Conservation (phyloP, 2,329 filamentous ascomycete genomes). For the Cladophialophora immunda region DNA sequence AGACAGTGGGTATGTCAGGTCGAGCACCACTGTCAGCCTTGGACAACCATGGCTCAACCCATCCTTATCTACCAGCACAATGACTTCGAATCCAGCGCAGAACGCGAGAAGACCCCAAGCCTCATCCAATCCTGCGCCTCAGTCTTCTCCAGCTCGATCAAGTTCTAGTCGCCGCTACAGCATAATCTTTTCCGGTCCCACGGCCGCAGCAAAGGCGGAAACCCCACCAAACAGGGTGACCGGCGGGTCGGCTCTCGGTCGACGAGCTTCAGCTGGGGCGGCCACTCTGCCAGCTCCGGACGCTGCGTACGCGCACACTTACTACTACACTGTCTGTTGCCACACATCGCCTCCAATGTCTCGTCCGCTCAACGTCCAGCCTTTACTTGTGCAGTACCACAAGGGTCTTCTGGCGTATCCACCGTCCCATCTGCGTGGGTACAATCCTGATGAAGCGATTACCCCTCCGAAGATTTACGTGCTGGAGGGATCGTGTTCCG, state of each 20-base stretch:
- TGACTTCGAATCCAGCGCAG: background rate
- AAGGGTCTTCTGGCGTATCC: conserved; percentile 26
- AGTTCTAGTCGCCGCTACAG: conserved; percentile 10
- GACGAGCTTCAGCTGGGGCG: background rate
- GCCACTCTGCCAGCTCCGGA: conserved; percentile 29
- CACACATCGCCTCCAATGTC: conserved; percentile 37
- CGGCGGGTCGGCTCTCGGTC: background rate
- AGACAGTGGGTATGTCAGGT: background rate
- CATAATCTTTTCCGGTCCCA: background rate
- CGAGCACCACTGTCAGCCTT: background rate
- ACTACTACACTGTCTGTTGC: conserved; percentile 37
- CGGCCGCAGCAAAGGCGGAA: background rate
- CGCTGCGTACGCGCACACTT: conserved; percentile 31
- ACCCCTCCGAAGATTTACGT: conserved; percentile 25
- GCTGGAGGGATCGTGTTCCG: conserved; percentile 33
- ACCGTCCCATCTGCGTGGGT: conserved; percentile 20
- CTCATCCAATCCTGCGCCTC: background rate
- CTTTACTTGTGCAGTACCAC: conserved; percentile 21
- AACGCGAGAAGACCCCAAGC: background rate
- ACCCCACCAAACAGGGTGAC: background rate
- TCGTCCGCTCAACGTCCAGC: conserved; percentile 37
- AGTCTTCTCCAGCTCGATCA: background rate
- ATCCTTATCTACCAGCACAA: background rate
- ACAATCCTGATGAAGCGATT: background rate
- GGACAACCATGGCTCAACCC: background rate